Percentiles rank a stretch among this genome's conserved stretches.
Conservation (phyloP, 305 asterid species). For the Plantago lanceolata region DNA sequence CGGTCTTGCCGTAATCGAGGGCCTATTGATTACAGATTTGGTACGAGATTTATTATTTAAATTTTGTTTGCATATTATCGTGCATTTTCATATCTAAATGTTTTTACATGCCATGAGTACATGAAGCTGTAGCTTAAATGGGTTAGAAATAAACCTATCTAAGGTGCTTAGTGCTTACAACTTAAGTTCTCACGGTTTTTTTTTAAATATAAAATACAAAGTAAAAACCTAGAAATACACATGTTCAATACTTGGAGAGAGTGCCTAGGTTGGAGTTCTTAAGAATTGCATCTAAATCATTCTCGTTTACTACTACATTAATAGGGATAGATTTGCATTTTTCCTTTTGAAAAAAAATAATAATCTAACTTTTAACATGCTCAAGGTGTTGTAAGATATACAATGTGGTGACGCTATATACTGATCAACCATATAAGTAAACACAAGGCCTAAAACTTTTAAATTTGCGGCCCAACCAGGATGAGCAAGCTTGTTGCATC, state of each 20-base stretch:
- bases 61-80: neutral
- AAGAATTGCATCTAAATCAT: neutral
- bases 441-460: too few species aligned
- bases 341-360: too few species aligned
- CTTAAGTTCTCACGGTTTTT: neutral
- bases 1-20: conserved; percentile 57
- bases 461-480: too few species aligned
- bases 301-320: too few species aligned
- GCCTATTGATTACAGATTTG: conserved; percentile 62
- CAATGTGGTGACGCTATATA: neutral
- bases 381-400: neutral
- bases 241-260: neutral
- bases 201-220: neutral
- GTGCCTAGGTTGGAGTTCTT: neutral
- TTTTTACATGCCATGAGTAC: conserved; percentile 12
- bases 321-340: too few species aligned
- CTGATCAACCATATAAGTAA: conserved; percentile 11
- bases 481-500: too few species aligned
- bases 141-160: neutral
- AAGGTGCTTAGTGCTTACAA: conserved; percentile 2
- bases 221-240: too few species aligned
- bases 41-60: conserved; percentile 29
- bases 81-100: conserved; percentile 8
- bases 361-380: neutral
- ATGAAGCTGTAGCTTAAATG: neutral